Conservation (phyloP, 345 rosid species). For the Citropsis articulata region DNA sequence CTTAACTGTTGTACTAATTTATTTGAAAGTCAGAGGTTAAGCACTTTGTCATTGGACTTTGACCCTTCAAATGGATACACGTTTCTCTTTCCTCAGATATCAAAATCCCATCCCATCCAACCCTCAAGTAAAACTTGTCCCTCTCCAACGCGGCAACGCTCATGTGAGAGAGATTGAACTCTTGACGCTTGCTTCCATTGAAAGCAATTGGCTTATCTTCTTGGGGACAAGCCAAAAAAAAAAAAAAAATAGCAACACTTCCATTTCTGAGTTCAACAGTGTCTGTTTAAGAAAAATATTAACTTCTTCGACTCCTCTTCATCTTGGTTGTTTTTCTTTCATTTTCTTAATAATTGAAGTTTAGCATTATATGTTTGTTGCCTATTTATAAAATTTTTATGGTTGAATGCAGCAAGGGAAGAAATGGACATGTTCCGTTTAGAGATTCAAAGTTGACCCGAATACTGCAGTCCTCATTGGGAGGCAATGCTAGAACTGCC, state of each 20-base stretch:
- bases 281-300: not conserved
- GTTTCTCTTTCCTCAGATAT: no score
- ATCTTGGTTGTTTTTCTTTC: not conserved
- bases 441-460: constrained; percentile 96
- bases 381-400: constrained; percentile 14
- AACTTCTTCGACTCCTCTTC: not conserved
- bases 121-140: no score
- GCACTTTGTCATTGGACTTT: not conserved
- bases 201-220: not conserved
- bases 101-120: no score
- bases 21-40: not conserved
- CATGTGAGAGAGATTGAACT: no score
- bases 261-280: not conserved
- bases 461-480: constrained; percentile 86
- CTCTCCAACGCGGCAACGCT: no score
- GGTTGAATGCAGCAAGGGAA: constrained; percentile 80
- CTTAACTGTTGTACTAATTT: not conserved
- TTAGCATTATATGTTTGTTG: constrained; percentile 2
- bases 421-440: constrained; percentile 82
- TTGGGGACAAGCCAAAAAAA: not conserved
- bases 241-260: not conserved
- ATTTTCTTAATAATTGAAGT: not conserved
- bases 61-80: not conserved
- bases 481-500: constrained; percentile 92
- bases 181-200: no score